Conservation (phyloP, 2,329 filamentous ascomycete species). For the Nemania sp. region DNA sequence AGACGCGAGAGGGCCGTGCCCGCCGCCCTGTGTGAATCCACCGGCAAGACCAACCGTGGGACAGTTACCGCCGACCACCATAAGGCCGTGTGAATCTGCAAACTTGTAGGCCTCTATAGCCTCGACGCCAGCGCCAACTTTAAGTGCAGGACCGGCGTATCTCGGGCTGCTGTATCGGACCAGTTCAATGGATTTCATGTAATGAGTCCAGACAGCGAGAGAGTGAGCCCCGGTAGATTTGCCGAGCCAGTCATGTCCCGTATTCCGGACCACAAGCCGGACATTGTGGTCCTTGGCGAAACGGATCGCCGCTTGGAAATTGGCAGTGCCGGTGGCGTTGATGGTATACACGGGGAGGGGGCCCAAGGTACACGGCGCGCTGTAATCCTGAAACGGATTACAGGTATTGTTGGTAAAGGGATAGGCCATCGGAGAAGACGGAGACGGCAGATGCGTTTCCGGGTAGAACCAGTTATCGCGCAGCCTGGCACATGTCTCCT, state of each 20-base stretch:
- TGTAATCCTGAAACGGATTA: conserved; percentile 40
- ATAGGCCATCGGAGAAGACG: conserved; percentile 28
- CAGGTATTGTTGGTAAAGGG: conserved; percentile 36
- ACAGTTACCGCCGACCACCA: conserved; percentile 49
- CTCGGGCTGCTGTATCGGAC: background rate
- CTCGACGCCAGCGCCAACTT: conserved; percentile 54
- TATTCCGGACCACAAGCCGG: conserved; percentile 54
- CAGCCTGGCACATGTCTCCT: conserved; percentile 3
- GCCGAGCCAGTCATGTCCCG: conserved; percentile 56
- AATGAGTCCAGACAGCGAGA: conserved; percentile 53
- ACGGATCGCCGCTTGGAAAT: background rate
- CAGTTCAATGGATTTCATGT: conserved; percentile 44
- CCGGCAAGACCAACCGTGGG: conserved; percentile 10
- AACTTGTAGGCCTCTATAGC: conserved; percentile 48
- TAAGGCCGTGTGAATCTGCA: conserved; percentile 41
- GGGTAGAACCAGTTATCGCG: conserved; percentile 24
- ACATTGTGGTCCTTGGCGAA: conserved; percentile 48
- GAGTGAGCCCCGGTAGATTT: conserved; percentile 57
- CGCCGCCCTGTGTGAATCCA: conserved; percentile 45
- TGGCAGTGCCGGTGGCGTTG: conserved; percentile 31
- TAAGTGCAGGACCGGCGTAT: conserved; percentile 52
- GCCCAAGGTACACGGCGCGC: conserved; percentile 45
- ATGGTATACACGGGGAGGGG: conserved; percentile 39
- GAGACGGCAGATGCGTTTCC: background rate
- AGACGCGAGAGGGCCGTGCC: conserved; percentile 57